Base-by-base conservation (phyloP, 306 rosid species). In the Pterocarpus macrocarpus region DNA sequence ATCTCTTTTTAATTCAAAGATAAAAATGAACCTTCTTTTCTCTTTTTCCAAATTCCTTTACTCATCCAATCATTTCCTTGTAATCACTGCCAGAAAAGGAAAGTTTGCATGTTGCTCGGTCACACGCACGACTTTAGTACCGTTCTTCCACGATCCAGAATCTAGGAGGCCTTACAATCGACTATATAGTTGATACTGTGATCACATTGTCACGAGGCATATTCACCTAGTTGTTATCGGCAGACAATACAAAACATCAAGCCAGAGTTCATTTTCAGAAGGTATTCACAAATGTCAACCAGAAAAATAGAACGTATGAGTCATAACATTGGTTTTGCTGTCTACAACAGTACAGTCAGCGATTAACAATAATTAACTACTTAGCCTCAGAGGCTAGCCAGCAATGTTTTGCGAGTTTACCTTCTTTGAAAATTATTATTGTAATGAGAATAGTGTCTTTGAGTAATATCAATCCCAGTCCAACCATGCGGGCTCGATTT, bases 401-500 rank as follows among this genome's bases (percentile, higher is more conserved):
- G 64, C 81, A 65, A 47, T 4, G 34, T 50, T 73, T 73, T 78
- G 83, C 11, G 73, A 86, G 61, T 75, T 88, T 57, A 90, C 90
- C 85, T 84, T 80, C 85, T 84, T 39, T 81, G 69, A 71, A 86
- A 67, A n/a, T 83, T 86, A 75, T 80, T 86, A 16, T 62, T 77
- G 56, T 78, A 71, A 68, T 82, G 87, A 52, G 79, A 59, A 58
- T 83, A 66, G 36, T 77, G 74, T 56, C 86, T 69, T 76, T 84
- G 80, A 36, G 91, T 80, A 22, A 22, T 22, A 85, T 77, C 87
- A 72, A 81, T 72, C n/a, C 84, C 86, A 36, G 76, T 57, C 74
- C 86, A 83, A 80, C 78, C 81, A 0, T 86, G 78, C 71, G 11
- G 8, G 39, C 52, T 52, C 11, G 35, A 39, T 44, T 63, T 78